phyloP scores from a whole-genome alignment of 495 filamentous ascomycete genomes.

The Penicillium parvum region DNA sequence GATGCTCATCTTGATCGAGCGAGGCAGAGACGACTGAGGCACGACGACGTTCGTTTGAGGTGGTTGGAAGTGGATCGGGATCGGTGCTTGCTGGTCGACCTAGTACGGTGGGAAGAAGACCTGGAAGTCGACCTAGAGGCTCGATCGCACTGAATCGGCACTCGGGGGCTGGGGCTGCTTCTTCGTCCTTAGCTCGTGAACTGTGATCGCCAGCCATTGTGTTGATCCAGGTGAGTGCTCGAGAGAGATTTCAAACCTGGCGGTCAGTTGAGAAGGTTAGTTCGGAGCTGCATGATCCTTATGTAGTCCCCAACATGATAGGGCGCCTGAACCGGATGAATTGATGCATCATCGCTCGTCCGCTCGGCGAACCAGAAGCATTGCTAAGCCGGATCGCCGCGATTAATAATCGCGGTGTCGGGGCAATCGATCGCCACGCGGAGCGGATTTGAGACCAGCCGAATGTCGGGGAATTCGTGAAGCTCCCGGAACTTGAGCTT shows the following conservation, averaged over 20 bases:
- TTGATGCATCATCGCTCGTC: slow-evolving; percentile 2
- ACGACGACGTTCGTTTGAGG: slow-evolving; percentile 15
- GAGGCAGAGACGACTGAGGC: slow-evolving; percentile 17
- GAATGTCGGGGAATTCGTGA: slow-evolving; percentile 1
- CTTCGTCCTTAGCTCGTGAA: slow-evolving; percentile 1
- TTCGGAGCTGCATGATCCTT: slow-evolving; percentile 8
- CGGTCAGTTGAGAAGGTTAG: slow-evolving; percentile 6
- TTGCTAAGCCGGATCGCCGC: slow-evolving; percentile 4
- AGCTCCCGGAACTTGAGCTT: no score
- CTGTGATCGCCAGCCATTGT: slow-evolving; percentile 3
- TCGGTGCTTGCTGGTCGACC: slow-evolving; percentile 2
- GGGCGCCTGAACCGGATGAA: slow-evolving; percentile 6
- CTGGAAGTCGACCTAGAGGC: slow-evolving; percentile 12
- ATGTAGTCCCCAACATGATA: no score
- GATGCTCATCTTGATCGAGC: slow-evolving; percentile 22
- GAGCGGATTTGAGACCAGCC: background rate
- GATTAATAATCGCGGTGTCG: slow-evolving; percentile 23
- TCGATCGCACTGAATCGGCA: slow-evolving; percentile 19
- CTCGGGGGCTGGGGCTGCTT: slow-evolving; percentile 3
- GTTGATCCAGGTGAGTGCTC: background rate
- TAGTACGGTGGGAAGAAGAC: slow-evolving; percentile 3
- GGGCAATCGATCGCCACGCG: slow-evolving; percentile 1
- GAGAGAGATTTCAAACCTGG: background rate
- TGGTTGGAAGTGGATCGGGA: slow-evolving; percentile 12
- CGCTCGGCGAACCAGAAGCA: slow-evolving; percentile 8